Base-by-base conservation (phyloP, 2,329 filamentous ascomycete species). In the Didymella segeticola region DNA sequence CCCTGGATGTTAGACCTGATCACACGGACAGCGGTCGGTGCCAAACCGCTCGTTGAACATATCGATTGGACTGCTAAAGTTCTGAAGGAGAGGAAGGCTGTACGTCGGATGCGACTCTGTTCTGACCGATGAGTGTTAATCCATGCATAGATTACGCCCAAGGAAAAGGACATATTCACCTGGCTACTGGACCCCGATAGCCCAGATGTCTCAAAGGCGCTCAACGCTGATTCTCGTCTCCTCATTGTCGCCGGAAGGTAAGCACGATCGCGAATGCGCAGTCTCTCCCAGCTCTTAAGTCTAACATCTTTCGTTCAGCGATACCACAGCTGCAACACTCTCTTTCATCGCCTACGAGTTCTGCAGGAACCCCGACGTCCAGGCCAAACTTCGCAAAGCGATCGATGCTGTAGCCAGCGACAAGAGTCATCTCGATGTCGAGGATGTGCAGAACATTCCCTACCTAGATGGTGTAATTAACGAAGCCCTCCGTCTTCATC, bases 401-500 rank as follows among this genome's bases (percentile, higher is more conserved):
- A 54, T 71, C 22, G 61, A 70, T 43, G 33, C 43, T 5, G 53
- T 61, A 23, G 38, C 45, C 2, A 56, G 60, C 1, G 48, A 53
- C 15, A 65, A 68, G 41, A 30, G 58, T 4, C 63, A 67, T 45
- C 62, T 71, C 3, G 61, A 71, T 1, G 62, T 61, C 26, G 59
- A 66, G 17, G 67, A 72, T 22, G 37, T 72, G 4, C 54, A 61
- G 5, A 63, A 64, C 36, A 65, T 60, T 22, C 58, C 64, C 1
- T 63, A 63, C n/a, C 64, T 73, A 4, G 63, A 73, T 27, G 70
- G 66, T 23, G 62, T 70, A 4, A 70, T 73, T 43, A 60, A 71
- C 39, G 70, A 73, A 41, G 53, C 62, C 6, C 26, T 73, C 26
- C 63, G 70, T 10, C 62, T 73, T 1, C 68, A 72, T 47, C 68